Evolutionary conservation across 148 eudicot species (phyloP), one percentile per base, ranked within the genome.

Genomic region (Fallopia convolvulus): DNA sequence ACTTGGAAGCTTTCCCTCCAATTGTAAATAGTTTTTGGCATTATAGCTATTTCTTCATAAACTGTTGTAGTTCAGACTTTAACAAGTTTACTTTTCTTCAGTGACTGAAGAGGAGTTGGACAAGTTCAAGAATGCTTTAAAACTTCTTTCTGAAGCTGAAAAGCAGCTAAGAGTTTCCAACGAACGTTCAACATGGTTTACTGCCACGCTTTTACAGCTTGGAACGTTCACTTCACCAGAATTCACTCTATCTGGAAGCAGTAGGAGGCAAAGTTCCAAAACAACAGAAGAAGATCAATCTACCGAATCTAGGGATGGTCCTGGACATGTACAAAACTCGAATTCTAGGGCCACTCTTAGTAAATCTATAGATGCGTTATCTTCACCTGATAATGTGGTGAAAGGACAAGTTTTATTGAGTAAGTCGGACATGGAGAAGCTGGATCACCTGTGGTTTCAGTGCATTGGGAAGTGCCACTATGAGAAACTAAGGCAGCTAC

Each of bases 141-240:
- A 88, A 84, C 97, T 95, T 84, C 97, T 95, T 68, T 95, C 99
- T 50, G 99, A 93, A 68, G 93, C 99, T 36, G 99, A 95, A 87
- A 95, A 91, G 79, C 99, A 93, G 79, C 81, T 95, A n/a, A 84
- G 97, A 84, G 91, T 86, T 82, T 92, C 97, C 17, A 91, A 93
- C 75, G 99, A 95, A 82, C 89, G 93, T 26, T 91, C 99, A 48
- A 95, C 97, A 76, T 95, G 99, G 99, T 95, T 95, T 82, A 95
- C 97, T 52, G 99, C 99, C 76, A 95, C 97, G 72, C 85, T 95
- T 12, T 84, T 95, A 77, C 99, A 92, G 84, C 91, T 95, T 13
- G 99, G 99, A 48, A 91, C 97, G 4, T 82, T 85, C 66, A 81
- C 94, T 83, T 90, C 94, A 73, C 90, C 90, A 9, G 97, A 90